Evolutionary conservation across 2,329 filamentous ascomycete species (phyloP).

Genomic region (Phaeoacremonium minimum): DNA sequence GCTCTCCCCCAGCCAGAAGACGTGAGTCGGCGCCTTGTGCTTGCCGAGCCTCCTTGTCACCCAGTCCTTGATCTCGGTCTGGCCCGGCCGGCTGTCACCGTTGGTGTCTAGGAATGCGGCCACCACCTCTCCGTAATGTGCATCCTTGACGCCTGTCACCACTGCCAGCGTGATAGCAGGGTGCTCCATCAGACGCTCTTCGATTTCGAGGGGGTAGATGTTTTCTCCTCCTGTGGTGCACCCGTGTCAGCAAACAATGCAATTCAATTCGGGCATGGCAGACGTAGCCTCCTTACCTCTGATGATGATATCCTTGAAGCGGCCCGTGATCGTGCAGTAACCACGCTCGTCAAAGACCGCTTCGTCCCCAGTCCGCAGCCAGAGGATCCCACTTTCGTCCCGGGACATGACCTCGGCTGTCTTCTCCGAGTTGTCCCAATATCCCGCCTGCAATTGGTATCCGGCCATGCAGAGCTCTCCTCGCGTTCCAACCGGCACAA

Average conservation of each 20-base stretch:
- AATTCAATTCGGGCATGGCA: too few relatives aligned
- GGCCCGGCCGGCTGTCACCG: slow-evolving; percentile 25
- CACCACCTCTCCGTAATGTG: slow-evolving; percentile 71
- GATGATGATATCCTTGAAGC: slow-evolving; percentile 79
- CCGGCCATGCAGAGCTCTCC: slow-evolving; percentile 77
- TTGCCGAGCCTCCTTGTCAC: slow-evolving; percentile 56
- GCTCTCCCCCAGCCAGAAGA: slow-evolving; percentile 71
- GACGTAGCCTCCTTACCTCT: slow-evolving; percentile 40
- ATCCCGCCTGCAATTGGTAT: slow-evolving; percentile 67
- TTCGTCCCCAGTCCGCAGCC: slow-evolving; percentile 66
- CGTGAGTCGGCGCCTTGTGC: slow-evolving; percentile 66
- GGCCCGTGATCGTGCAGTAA: slow-evolving; percentile 69
- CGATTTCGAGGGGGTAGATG: slow-evolving; percentile 70
- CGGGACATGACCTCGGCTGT: slow-evolving; percentile 57
- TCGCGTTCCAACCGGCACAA: slow-evolving; percentile 62
- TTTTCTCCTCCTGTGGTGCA: slow-evolving; percentile 59
- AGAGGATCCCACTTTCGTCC: slow-evolving; percentile 50
- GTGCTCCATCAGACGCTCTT: slow-evolving; percentile 66
- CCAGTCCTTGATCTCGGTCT: slow-evolving; percentile 58
- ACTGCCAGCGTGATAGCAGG: slow-evolving; percentile 58
- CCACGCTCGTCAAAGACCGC: slow-evolving; percentile 64
- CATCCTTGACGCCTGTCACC: slow-evolving; percentile 65
- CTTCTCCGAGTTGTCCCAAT: slow-evolving; percentile 69
- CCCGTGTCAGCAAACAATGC: slow-evolving; percentile 3
- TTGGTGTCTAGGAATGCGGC: slow-evolving; percentile 55